A percentile compares a stretch with the other conserved stretches of the same genome.
Evolutionary conservation across 768 basidiomycete species (phyloP).

Genomic region (Suillus sp.): DNA sequence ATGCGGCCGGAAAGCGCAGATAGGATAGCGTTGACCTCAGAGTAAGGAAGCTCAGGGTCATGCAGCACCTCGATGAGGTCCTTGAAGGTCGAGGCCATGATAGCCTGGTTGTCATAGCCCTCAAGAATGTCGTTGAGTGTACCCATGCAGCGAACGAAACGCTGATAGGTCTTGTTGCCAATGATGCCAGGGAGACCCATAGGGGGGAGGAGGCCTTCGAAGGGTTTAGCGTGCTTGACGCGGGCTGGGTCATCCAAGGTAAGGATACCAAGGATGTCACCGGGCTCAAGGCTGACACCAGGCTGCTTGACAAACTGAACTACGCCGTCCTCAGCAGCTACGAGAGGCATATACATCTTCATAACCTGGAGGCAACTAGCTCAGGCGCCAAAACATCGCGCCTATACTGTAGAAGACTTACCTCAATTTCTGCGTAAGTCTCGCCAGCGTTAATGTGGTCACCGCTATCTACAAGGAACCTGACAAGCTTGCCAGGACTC

Average conservation of each 20-base stretch:
- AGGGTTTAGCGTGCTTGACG: conserved; percentile 98
- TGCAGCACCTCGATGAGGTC: conserved; percentile 82
- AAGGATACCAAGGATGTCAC: conserved; percentile 96
- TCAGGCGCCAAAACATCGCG: conserved; percentile 3
- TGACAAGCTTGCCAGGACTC: conserved; percentile 93
- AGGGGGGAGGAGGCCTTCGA: conserved; percentile 88
- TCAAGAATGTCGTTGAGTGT: conserved; percentile 90
- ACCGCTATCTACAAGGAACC: conserved; percentile 94
- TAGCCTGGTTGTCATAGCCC: conserved; percentile 94
- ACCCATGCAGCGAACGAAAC: conserved; percentile 69
- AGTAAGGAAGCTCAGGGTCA: conserved; percentile 85
- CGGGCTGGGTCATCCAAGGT: conserved; percentile 94
- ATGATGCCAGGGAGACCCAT: conserved; percentile 86
- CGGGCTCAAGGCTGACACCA: conserved; percentile 93
- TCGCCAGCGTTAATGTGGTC: conserved; percentile 97
- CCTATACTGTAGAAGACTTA: conserved; percentile 34
- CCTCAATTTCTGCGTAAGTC: conserved; percentile 98
- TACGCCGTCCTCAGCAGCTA: conserved; percentile 90
- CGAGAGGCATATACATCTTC: conserved; percentile 99
- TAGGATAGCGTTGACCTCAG: conserved; percentile 80
- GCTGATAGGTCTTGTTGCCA: conserved; percentile 91
- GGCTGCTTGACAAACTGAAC: conserved; percentile 98
- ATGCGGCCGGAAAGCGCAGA: conserved; percentile 92
- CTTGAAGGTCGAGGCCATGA: conserved; percentile 85
- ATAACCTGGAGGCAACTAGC: conserved; percentile 59